A percentile compares a stretch with the other conserved stretches of the same genome.
Evolutionary conservation across 345 rosid genomes (phyloP).

Genomic region (Populus ilicifolia): DNA sequence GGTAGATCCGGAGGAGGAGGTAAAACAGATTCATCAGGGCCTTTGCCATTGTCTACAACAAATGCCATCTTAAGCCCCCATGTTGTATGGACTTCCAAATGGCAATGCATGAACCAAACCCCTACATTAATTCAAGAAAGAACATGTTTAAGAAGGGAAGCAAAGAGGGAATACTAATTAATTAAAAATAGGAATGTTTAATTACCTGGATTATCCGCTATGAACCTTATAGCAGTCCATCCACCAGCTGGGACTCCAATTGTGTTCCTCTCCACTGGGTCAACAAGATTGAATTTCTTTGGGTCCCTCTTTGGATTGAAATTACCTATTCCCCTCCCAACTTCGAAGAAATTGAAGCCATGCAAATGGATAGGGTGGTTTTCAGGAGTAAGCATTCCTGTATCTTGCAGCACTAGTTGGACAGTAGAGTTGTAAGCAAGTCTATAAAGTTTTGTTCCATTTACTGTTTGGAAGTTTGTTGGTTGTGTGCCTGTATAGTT

Average conservation of each 20-base stretch:
- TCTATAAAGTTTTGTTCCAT: conserved; percentile 61
- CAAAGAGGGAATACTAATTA: background rate
- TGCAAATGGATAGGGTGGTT: conserved; percentile 90
- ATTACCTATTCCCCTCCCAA: conserved; percentile 77
- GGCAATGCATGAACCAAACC: conserved; percentile 36
- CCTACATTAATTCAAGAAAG: background rate
- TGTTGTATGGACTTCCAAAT: conserved; percentile 30
- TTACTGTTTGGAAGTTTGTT: conserved; percentile 48
- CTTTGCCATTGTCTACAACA: conserved; percentile 30
- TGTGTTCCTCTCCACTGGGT: conserved; percentile 95
- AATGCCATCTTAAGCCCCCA: conserved; percentile 38
- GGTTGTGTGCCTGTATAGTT: conserved; percentile 66
- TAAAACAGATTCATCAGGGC: conserved; percentile 21
- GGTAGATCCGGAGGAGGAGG: conserved; percentile 31
- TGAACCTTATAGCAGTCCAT: conserved; percentile 82
- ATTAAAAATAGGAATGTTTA: background rate
- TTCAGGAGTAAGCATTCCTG: conserved; percentile 69
- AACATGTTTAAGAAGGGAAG: background rate
- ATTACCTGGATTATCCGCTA: conserved; percentile 92
- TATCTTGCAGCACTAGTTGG: conserved; percentile 81
- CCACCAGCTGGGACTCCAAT: conserved; percentile 90
- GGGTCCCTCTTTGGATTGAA: conserved; percentile 58
- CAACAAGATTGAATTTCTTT: conserved; percentile 66
- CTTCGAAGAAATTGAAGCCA: conserved; percentile 77
- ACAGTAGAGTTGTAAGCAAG: conserved; percentile 68